Evolutionary conservation across 108 stramenopile species (phyloP).

Genomic region (Nitzschia sp.): DNA sequence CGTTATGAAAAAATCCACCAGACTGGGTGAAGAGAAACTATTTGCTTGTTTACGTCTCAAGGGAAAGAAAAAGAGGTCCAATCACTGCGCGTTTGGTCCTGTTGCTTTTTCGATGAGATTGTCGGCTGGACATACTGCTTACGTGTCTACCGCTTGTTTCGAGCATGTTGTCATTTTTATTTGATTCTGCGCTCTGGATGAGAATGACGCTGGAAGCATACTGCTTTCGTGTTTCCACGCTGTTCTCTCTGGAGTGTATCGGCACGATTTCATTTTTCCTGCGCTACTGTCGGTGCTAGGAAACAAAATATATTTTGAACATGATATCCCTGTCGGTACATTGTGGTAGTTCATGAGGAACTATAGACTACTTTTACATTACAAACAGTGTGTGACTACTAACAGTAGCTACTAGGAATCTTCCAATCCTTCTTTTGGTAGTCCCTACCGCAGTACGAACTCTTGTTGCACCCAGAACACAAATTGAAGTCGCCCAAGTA

Average conservation of each 20-base stretch:
- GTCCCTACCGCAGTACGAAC: too few species aligned
- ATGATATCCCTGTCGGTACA: too few species aligned
- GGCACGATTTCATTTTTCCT: not conserved
- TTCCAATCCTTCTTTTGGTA: too few species aligned
- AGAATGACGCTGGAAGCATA: not conserved
- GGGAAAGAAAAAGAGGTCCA: not conserved
- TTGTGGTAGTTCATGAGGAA: too few species aligned
- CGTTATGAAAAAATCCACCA: not conserved
- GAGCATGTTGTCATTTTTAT: not conserved
- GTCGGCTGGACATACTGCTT: slow-evolving; percentile 23
- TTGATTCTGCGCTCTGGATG: not conserved
- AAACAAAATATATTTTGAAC: too few species aligned
- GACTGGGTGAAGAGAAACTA: not conserved
- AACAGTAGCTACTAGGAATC: too few species aligned
- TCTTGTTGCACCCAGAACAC: too few species aligned
- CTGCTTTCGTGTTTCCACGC: slow-evolving; percentile 16
- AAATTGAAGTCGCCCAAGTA: too few species aligned
- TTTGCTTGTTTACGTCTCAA: not conserved
- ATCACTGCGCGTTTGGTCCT: slow-evolving; percentile 38
- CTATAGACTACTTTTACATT: too few species aligned
- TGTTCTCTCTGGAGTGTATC: not conserved
- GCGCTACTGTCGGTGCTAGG: slow-evolving; percentile 5
- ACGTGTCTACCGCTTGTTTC: slow-evolving; percentile 13
- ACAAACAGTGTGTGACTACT: too few species aligned
- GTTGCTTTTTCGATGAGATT: not conserved